Evolutionary conservation across 2,329 filamentous ascomycete genomes (phyloP).

Genomic region (Colletotrichum agaves): DNA sequence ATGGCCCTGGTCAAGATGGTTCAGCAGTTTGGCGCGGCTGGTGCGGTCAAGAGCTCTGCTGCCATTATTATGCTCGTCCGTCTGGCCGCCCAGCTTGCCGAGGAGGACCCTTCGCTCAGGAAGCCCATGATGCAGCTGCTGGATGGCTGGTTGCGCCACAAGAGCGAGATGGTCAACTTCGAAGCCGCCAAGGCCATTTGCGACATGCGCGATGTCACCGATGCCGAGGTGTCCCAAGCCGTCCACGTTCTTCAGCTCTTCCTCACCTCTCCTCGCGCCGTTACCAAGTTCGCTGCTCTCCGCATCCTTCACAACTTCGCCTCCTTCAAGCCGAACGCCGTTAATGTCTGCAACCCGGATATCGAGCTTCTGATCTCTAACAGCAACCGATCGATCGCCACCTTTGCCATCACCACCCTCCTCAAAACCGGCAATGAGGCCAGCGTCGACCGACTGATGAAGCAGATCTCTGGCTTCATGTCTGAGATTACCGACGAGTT

Average conservation of each 20-base stretch:
- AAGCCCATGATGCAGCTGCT: conserved; percentile 98
- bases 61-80: conserved; percentile 93
- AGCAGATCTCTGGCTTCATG: conserved; percentile 98
- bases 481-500: conserved; percentile 99
- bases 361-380: conserved; percentile 98
- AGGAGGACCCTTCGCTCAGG: conserved; percentile 88
- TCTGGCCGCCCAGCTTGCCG: conserved; percentile 90
- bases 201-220: conserved; percentile 91
- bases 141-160: conserved; percentile 96
- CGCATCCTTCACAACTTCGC: conserved; percentile 97
- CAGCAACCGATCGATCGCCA: conserved; percentile 96
- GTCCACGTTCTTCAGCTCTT: conserved; percentile 97
- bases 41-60: conserved; percentile 93
- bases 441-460: conserved; percentile 96
- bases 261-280: conserved; percentile 92
- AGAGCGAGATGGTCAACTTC: conserved; percentile 99
- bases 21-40: conserved; percentile 94
- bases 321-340: conserved; percentile 92
- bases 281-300: conserved; percentile 97
- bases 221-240: conserved; percentile 89
- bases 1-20: conserved; percentile 99
- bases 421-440: conserved; percentile 98
- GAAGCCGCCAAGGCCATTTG: conserved; percentile 98
- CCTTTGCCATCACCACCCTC: conserved; percentile 96
- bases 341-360: conserved; percentile 94